A percentile compares a stretch with the other conserved stretches of the same genome.
phyloP scores from a whole-genome alignment of 2,329 filamentous ascomycete genomes.

The Cladosporium sp. region DNA sequence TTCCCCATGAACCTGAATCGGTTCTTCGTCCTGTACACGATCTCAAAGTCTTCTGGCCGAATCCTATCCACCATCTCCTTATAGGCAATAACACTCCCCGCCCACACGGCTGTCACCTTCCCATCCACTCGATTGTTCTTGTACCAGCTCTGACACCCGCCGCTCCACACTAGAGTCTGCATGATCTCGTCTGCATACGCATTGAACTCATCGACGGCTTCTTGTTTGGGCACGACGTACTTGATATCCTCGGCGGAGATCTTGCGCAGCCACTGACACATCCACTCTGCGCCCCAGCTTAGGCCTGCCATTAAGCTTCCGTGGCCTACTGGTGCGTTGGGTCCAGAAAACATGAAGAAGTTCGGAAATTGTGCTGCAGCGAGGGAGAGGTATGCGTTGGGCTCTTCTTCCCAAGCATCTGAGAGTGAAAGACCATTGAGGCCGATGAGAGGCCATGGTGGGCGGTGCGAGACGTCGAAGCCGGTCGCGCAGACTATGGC shows the following conservation, averaged over 20 bases:
- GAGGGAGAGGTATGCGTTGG: slow-evolving; percentile 33
- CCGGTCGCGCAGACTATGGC: slow-evolving; percentile 48
- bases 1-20: slow-evolving; percentile 52
- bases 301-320: slow-evolving; percentile 31
- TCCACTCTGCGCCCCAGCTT: slow-evolving; percentile 32
- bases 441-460: slow-evolving; percentile 41
- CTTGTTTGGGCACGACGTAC: slow-evolving; percentile 29
- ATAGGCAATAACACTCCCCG: slow-evolving; percentile 31
- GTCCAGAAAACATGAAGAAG: slow-evolving; percentile 35
- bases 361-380: slow-evolving; percentile 34
- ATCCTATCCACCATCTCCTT: slow-evolving; percentile 41
- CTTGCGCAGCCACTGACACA: slow-evolving; percentile 34
- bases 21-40: slow-evolving; percentile 48
- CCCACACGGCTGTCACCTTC: slow-evolving; percentile 36
- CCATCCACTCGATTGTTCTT: slow-evolving; percentile 28
- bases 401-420: slow-evolving; percentile 32
- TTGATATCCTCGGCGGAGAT: slow-evolving; percentile 34
- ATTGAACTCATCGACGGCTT: slow-evolving; percentile 34
- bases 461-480: slow-evolving; percentile 42
- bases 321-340: slow-evolving; percentile 29
- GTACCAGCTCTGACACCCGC: slow-evolving; percentile 30
- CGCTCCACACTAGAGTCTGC: slow-evolving; percentile 35
- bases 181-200: slow-evolving; percentile 35
- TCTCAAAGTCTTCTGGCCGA: slow-evolving; percentile 51
- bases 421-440: slow-evolving; percentile 32